Evolutionary conservation across 805 yeast genomes (phyloP).

Genomic region (Vanderwaltozyma verrucispora): DNA sequence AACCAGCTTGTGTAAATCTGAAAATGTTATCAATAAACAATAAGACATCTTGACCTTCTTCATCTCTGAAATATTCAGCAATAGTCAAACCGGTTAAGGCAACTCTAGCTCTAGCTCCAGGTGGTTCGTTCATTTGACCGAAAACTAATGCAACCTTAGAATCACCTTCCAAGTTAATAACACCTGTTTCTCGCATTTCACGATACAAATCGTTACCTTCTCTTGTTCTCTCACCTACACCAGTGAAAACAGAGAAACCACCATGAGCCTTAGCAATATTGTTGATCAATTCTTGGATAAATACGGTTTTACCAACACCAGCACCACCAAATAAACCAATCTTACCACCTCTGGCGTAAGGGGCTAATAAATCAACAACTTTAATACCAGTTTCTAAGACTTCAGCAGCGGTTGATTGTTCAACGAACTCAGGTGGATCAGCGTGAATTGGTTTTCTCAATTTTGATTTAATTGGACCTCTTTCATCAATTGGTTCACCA

Average conservation of each 20-base stretch:
- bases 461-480: conserved; percentile 94
- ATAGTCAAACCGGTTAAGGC: conserved; percentile 99
- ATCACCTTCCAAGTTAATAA: conserved; percentile 98
- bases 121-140: conserved; percentile 99
- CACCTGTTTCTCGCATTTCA: conserved; percentile 99
- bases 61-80: conserved; percentile 99
- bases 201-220: conserved; percentile 99
- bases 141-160: conserved; percentile 98
- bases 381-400: conserved; percentile 99
- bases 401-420: conserved; percentile 97
- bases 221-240: conserved; percentile 99
- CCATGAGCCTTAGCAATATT: conserved; percentile 99
- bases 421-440: conserved; percentile 92
- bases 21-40: conserved; percentile 98
- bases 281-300: conserved; percentile 98
- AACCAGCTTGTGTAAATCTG: conserved; percentile 99
- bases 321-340: conserved; percentile 99
- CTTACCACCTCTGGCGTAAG: conserved; percentile 99
- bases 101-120: conserved; percentile 99
- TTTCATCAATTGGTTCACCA: conserved; percentile 99
- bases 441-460: conserved; percentile 97
- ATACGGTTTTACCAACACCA: conserved; percentile 99
- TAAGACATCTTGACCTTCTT: conserved; percentile 99
- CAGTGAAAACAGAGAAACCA: conserved; percentile 99
- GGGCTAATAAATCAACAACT: conserved; percentile 98